phyloP scores from a whole-genome alignment of 176 grass and related monocot genomes.

The Phoenix dactylifera region DNA sequence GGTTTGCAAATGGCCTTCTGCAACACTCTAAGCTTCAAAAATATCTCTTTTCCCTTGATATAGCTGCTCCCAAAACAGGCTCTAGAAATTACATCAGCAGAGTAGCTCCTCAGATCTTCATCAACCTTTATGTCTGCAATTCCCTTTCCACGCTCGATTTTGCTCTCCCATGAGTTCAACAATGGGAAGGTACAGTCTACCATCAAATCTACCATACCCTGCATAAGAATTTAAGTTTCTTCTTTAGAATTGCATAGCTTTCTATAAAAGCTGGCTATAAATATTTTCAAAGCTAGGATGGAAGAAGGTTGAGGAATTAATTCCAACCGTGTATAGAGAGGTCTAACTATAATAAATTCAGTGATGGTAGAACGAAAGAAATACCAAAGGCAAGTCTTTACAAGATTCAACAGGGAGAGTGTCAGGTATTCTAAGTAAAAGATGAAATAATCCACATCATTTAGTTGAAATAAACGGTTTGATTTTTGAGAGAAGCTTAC shows the following conservation, averaged over 20 bases:
- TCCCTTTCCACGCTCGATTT: conserved; percentile 40
- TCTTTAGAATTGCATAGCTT: no score
- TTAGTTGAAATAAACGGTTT: no score
- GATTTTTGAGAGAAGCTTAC: conserved; percentile 10
- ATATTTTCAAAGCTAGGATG: no score
- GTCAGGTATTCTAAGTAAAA: no score
- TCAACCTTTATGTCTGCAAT: conserved; percentile 66
- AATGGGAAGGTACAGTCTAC: conserved; percentile 68
- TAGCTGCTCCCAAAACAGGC: conserved; percentile 97
- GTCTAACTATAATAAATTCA: no score
- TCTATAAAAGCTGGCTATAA: no score
- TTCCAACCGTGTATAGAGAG: no score
- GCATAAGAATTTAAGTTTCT: background rate
- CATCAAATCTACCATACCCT: conserved; percentile 98
- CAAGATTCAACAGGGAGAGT: no score
- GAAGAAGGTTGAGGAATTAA: no score
- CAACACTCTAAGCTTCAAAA: conserved; percentile 70
- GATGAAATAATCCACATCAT: no score
- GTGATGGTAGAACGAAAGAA: no score
- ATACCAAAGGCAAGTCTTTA: no score
- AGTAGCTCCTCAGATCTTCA: conserved; percentile 78
- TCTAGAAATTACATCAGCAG: conserved; percentile 82
- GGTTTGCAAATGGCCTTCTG: conserved; percentile 75
- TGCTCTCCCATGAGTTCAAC: conserved; percentile 53
- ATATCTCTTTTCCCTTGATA: conserved; percentile 74